Percentiles rank a stretch among this genome's conserved stretches.
Evolutionary conservation across 1,284 basidiomycete species (phyloP).

Genomic region (Cryptococcus depauperatus): DNA sequence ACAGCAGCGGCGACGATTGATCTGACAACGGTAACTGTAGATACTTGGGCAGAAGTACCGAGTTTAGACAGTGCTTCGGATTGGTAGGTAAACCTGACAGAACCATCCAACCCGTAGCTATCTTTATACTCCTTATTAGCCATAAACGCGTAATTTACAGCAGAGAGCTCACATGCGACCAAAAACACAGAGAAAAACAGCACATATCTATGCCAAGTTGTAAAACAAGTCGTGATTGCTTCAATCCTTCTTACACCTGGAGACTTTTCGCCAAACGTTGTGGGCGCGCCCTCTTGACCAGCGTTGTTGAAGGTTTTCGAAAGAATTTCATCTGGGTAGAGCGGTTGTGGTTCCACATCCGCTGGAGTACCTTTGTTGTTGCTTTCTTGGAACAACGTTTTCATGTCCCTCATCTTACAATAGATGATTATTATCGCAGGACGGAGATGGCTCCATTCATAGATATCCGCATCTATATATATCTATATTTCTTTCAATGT

Average conservation of each 20-base stretch:
- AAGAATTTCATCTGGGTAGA: slow-evolving; percentile 6
- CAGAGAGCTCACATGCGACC: slow-evolving; percentile 31
- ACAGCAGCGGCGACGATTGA: slow-evolving; percentile 31
- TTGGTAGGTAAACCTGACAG: slow-evolving; percentile 33
- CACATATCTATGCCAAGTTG: slow-evolving; percentile 24
- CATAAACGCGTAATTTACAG: too few relatives aligned
- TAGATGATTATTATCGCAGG: too few relatives aligned
- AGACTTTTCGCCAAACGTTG: slow-evolving; percentile 22
- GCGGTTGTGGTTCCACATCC: neutral
- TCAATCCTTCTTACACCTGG: slow-evolving; percentile 42
- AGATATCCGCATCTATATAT: too few relatives aligned
- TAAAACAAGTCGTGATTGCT: slow-evolving; percentile 35
- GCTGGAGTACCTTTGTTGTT: too few relatives aligned
- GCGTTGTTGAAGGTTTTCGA: slow-evolving; percentile 1
- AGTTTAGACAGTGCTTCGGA: slow-evolving; percentile 15
- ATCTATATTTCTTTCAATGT: too few relatives aligned
- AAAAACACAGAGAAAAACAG: slow-evolving; percentile 45
- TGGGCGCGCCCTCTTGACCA: slow-evolving; percentile 11
- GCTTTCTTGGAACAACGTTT: too few relatives aligned
- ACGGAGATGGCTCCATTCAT: too few relatives aligned
- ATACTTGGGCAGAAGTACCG: slow-evolving; percentile 24
- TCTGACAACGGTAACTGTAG: slow-evolving; percentile 39
- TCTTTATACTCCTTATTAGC: too few relatives aligned
- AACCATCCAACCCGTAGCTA: slow-evolving; percentile 39
- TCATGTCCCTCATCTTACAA: too few relatives aligned